Base-by-base conservation (phyloP, 345 rosid genomes). In the Ricinus communis region DNA sequence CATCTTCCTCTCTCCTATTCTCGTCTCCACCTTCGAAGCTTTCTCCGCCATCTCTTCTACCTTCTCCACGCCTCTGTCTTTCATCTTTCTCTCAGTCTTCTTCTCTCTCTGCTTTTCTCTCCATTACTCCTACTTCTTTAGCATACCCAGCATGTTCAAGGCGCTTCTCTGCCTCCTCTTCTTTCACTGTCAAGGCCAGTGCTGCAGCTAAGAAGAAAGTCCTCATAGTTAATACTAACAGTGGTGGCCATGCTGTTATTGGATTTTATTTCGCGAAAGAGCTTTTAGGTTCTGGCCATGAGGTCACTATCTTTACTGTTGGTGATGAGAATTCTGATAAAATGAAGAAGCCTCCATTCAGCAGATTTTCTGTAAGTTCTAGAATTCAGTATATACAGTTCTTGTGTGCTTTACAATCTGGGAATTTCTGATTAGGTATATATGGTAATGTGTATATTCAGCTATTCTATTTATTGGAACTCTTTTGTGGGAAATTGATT, bases 301-400 rank as follows among this genome's bases (percentile, higher is more conserved):
- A 75, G 31, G 93, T 90, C 79, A 90, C 97, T 70, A 78, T 91
- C 74, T 30, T 90, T 73, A 91, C 97, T 19, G 92, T 94, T 19
- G 97, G 97, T 1, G 97, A 90, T 22, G 95, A 90, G 77, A 72
- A 80, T 40, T 90, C 99, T 33, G 96, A 90, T 63, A 88, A 90
- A 74, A 94, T 94, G 99, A 90, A 91, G 87, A 94, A 90, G 69
- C 89, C 97, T 72, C 97, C 99, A 0, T 94, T 94, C 78, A 86
- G 21, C 83, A 76, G 97, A 74, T 88, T 94, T 88, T 84, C 93
- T 40, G 98, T 91, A 81, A 77, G 75, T 47, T 11, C 1, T 27
- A n/a, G 1, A 58, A 59, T 15, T 27, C 16, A 60, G 8, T 30
- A 55, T 25, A 10, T 16, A 25, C 6, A 40, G 5, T 16, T 12